These are phyloP conservation scores for Ceriops zippeliana DNA, from an alignment of 345 rosid species.

Conservation along the genomic window DNA sequence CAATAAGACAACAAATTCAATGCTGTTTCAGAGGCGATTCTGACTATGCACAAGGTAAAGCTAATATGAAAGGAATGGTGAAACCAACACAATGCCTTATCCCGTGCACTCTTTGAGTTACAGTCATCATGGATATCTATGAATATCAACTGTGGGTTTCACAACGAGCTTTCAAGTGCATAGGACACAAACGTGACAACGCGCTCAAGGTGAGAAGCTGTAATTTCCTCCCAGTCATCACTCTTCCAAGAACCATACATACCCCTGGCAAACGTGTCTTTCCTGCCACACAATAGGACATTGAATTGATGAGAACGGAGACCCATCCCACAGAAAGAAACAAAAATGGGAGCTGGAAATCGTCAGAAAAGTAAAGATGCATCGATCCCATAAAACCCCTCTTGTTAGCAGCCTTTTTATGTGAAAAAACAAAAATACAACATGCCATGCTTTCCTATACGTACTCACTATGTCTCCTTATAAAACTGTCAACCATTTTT, in stretches of 20 bases:
- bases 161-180: no score
- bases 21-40: no score
- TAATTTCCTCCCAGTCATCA: no score
- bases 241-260: not conserved
- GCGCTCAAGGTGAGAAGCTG: no score
- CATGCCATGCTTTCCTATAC: constrained; percentile 3
- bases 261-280: constrained; percentile 8
- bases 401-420: constrained; percentile 4
- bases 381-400: constrained; percentile 16
- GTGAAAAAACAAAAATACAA: not conserved
- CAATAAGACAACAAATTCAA: no score
- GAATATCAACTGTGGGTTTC: no score
- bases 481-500: not conserved
- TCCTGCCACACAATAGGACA: constrained; percentile 23
- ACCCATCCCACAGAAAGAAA: constrained; percentile 12
- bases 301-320: constrained; percentile 8
- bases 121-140: no score
- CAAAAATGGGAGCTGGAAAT: constrained; percentile 10
- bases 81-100: no score
- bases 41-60: no score
- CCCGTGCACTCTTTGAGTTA: no score
- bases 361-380: not conserved
- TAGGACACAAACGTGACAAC: no score
- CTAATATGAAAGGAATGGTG: no score
- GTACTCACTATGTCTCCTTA: not conserved